These are phyloP conservation scores for Diaporthe batatas DNA, from an alignment of 2,329 filamentous ascomycete genomes.

Conservation along the genomic window DNA sequence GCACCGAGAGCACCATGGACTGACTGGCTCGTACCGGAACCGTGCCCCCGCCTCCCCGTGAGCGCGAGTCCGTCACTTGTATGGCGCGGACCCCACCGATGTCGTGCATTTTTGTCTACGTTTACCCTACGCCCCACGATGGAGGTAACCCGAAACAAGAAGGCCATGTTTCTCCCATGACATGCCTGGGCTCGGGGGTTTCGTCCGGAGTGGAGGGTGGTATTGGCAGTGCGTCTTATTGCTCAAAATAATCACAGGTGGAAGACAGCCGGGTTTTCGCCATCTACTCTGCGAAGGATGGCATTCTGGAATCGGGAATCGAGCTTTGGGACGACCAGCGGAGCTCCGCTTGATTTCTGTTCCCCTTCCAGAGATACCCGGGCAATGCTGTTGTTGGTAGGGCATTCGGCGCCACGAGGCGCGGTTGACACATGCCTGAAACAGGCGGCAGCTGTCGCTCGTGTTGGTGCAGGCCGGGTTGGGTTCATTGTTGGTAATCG, in stretches of 20 bases:
- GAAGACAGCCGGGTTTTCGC: constrained; percentile 3
- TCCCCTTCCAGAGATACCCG: not conserved
- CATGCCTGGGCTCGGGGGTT: constrained; percentile 1
- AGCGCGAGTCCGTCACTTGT: constrained; percentile 8
- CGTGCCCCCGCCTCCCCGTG: not conserved
- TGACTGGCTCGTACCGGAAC: not conserved
- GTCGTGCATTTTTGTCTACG: constrained; percentile 9
- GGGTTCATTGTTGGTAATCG: not conserved
- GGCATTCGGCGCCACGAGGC: constrained; percentile 14
- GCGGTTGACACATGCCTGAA: constrained; percentile 32
- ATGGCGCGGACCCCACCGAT: constrained; percentile 24
- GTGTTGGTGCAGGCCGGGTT: not conserved
- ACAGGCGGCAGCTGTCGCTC: constrained; percentile 9
- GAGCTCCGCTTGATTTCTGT: constrained; percentile 15
- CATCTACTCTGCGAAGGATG: constrained; percentile 5
- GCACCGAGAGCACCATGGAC: not conserved
- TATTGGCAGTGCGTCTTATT: not conserved
- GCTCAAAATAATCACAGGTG: not conserved
- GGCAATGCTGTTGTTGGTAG: not conserved
- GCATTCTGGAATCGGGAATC: not conserved
- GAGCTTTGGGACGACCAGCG: constrained; percentile 10
- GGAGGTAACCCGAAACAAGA: constrained; percentile 31
- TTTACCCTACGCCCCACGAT: constrained; percentile 9
- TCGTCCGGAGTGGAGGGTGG: constrained; percentile 2
- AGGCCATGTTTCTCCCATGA: constrained; percentile 12